Evolutionary conservation across 164 flowering plant genomes (phyloP).

Genomic region (Aristolochia contorta): DNA sequence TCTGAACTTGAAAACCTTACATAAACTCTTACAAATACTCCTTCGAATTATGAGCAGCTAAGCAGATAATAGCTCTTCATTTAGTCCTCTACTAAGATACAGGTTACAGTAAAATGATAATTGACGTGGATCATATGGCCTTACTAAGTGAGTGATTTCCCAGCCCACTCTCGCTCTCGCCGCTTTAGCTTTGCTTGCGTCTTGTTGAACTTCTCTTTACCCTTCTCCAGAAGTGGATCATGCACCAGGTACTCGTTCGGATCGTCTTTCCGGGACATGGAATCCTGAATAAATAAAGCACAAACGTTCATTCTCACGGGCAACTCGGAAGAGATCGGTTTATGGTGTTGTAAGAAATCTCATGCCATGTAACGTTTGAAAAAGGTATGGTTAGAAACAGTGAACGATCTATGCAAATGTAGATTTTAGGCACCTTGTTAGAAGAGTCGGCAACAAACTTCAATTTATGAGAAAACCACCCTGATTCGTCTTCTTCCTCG

Average conservation of each 20-base stretch:
- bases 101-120: too few species aligned
- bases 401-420: not conserved
- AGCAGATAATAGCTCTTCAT: too few species aligned
- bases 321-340: too few species aligned
- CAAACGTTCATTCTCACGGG: not conserved
- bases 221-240: slow-evolving; percentile 94
- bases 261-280: slow-evolving; percentile 73
- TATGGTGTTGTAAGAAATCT: not conserved
- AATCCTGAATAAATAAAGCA: slow-evolving; percentile 54
- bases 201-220: slow-evolving; percentile 89
- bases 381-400: not conserved
- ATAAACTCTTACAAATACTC: too few species aligned
- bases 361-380: not conserved
- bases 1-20: too few species aligned
- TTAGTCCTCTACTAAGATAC: too few species aligned
- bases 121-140: not conserved
- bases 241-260: slow-evolving; percentile 67
- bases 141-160: slow-evolving; percentile 67
- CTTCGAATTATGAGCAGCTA: too few species aligned
- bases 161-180: slow-evolving; percentile 90
- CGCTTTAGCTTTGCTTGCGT: slow-evolving; percentile 91
- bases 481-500: slow-evolving; percentile 48
- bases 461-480: slow-evolving; percentile 37
- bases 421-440: slow-evolving; percentile 35
- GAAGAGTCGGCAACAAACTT: slow-evolving; percentile 45